Conservation (phyloP, 1,284 basidiomycete genomes). For the Marasmius oreades region DNA sequence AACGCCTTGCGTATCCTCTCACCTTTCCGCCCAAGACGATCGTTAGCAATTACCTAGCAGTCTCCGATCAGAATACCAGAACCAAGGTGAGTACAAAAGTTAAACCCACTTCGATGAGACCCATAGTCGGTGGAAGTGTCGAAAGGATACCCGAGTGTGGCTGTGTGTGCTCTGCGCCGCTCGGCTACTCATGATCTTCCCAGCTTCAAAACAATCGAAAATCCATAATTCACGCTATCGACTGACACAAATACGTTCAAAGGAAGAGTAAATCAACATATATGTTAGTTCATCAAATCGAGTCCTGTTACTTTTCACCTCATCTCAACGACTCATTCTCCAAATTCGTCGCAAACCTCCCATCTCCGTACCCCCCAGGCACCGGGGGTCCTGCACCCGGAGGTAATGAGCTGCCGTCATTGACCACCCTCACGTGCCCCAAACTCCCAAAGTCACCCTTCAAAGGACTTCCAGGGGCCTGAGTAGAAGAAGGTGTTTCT, state of each 20-base stretch:
- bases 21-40: constrained; percentile 93
- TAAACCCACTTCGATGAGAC: constrained; percentile 52
- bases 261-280: too few species aligned
- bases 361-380: constrained; percentile 30
- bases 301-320: neutral
- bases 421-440: constrained; percentile 20
- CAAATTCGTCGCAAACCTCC: constrained; percentile 38
- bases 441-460: constrained; percentile 21
- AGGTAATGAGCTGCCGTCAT: constrained; percentile 14
- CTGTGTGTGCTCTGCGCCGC: too few species aligned
- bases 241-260: too few species aligned
- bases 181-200: too few species aligned
- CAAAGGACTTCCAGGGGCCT: constrained; percentile 10
- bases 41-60: constrained; percentile 88
- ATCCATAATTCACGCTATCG: too few species aligned
- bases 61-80: neutral
- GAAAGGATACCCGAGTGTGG: neutral
- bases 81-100: neutral
- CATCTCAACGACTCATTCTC: constrained; percentile 22
- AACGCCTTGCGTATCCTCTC: too few species aligned
- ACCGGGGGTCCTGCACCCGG: constrained; percentile 15
- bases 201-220: too few species aligned
- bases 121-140: constrained; percentile 34
- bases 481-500: constrained; percentile 12
- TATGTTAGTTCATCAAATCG: too few species aligned